Base-by-base conservation (phyloP, 2,329 filamentous ascomycete genomes). In the Fusarium goolgardi region DNA sequence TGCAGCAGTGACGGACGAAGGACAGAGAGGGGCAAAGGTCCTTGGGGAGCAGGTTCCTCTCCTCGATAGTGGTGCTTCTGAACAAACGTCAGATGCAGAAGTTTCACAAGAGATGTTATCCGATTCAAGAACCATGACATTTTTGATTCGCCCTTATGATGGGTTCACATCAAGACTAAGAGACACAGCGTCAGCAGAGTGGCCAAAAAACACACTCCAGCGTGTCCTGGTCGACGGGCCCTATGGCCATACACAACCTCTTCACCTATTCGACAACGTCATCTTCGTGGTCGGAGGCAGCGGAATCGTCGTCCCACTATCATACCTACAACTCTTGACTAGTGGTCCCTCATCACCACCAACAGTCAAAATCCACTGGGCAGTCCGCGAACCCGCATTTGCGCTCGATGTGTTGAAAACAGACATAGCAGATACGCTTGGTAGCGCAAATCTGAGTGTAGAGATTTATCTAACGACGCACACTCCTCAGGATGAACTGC, bases 61-160 rank as follows among this genome's bases (percentile, higher is more conserved):
- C 0, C 74, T 82, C 6, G 73, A 73, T 3, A 27, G 62, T 2
- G 32, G 57, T 18, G 51, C 60, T 0, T 32, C 27, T 3, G 66
- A 65, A 0, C 37, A 43, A n/a, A 51, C 21, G 11, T 37, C 62
- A 0, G 63, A 69, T 4, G 2, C 35, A 0, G 54, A 50, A 0
- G 51, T 63, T 5, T 32, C 35, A 1, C 39, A 59, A 2, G 44
- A 50, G 2, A 31, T 62, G 21, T 54, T 57, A 3, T 32, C 55
- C 0, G 52, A 68, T 3, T 5, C 55, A 21, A 51, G 51, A 11
- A 60, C 54, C 1, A 79, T 83, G 75, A 77, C 77, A 0, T 83
- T 84, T 40, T 72, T 84, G n/a, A 80, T 84, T 43, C 73, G 82
- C 0, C 82, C 82, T 1, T 83, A 83, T 61, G 78, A 82, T 43